phyloP scores from a whole-genome alignment of 805 yeast genomes.

The Myxozyma melibiosi region DNA sequence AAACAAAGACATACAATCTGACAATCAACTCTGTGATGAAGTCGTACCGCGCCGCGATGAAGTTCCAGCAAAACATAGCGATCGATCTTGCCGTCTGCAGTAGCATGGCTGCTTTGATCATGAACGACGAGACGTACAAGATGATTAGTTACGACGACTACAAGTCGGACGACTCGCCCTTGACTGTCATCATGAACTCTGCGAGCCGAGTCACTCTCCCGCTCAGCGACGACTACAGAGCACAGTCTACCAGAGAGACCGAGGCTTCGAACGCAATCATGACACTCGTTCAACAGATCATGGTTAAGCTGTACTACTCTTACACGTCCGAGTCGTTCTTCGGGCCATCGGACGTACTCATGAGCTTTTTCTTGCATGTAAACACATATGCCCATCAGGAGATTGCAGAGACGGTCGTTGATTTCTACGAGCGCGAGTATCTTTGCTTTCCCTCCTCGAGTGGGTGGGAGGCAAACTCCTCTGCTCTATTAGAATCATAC shows the following conservation, averaged over 20 bases:
- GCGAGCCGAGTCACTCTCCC: neutral
- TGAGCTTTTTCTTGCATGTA: conserved; percentile 48
- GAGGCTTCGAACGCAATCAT: conserved; percentile 33
- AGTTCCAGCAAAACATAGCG: conserved; percentile 43
- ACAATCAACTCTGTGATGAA: conserved; percentile 43
- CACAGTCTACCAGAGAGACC: neutral
- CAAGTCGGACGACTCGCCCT: conserved; percentile 45
- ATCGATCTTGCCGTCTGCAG: conserved; percentile 48
- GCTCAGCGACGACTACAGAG: neutral
- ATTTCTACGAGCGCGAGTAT: conserved; percentile 52
- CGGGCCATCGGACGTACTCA: conserved; percentile 50
- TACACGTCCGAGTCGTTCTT: conserved; percentile 43
- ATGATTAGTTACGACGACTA: conserved; percentile 40
- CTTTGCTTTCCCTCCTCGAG: conserved; percentile 57
- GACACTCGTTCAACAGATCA: conserved; percentile 21
- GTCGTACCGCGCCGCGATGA: conserved; percentile 42
- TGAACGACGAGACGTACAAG: conserved; percentile 39
- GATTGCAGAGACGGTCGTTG: conserved; percentile 50
- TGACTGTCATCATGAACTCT: conserved; percentile 40
- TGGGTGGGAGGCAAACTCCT: conserved; percentile 55
- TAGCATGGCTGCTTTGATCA: conserved; percentile 47
- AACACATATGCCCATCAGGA: conserved; percentile 45
- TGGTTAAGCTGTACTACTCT: conserved; percentile 42
- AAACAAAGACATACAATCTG: conserved; percentile 37
- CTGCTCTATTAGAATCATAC: conserved; percentile 50